Base-by-base conservation (phyloP, 2,329 filamentous ascomycete genomes). In the Fusarium haematococcum region DNA sequence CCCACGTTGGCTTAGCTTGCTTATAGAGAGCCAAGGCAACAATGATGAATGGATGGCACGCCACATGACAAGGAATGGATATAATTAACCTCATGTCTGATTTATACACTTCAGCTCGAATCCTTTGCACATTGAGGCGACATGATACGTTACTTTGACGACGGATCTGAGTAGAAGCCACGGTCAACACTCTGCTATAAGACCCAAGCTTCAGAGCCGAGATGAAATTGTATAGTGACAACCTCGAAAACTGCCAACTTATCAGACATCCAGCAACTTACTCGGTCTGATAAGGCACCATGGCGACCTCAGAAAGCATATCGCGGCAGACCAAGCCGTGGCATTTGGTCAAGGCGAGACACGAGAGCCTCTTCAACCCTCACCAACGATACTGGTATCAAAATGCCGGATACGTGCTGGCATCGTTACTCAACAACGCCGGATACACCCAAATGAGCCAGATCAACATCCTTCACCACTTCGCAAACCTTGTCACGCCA, bases 311-410 rank as follows among this genome's bases (percentile, higher is more conserved):
- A 11, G 20, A 10, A 9, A 20, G 10, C 4, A n/a, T 6, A 13
- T 35, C 18, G 8, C 5, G 7, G 5, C 10, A 43, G 11, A 16
- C 8, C 6, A 41, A 57, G 18, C 16, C 64, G 14, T 16, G 45
- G 14, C 32, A 43, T 10, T n/a, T 52, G 7, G 41, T 16, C 18
- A 66, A 43, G 10, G 13, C 35, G 9, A 70, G 43, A 13, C 14
- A 14, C 27, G 18, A 16, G 3, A 2, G 45, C 2, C 8, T n/a
- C 5, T n/a, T 39, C 23, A 16, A 39, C 30, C 11, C 33, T 23
- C 57, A 70, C 20, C 45, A 45, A 4, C 50, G 37, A 8, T 59
- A 70, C 18, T 71, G 62, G 69, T 30, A 63, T 20, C 43, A 50
- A 4, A 67, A 57, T 33, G 30, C 63, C 8, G 62, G 62, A 9